Conservation (phyloP, 495 filamentous ascomycete species). For the Aspergillus indologenus region DNA sequence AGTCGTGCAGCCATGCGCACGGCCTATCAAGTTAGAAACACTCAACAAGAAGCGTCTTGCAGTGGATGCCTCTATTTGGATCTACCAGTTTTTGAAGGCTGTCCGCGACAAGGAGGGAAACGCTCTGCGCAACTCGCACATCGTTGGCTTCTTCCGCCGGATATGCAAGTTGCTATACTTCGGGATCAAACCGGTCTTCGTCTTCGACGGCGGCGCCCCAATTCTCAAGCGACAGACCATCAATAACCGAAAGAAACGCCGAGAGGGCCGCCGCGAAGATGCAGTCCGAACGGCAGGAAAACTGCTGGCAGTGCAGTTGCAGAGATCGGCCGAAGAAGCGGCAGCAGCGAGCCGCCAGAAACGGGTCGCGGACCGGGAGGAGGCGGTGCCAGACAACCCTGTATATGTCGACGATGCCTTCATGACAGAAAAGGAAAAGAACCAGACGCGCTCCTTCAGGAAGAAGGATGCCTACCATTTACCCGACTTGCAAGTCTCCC, state of each 20-base stretch:
- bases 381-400: constrained; percentile 66
- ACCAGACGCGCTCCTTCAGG: constrained; percentile 71
- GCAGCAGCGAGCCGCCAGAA: constrained; percentile 59
- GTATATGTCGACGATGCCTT: constrained; percentile 87
- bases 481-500: constrained; percentile 70
- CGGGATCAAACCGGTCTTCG: constrained; percentile 95
- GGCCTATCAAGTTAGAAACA: constrained; percentile 84
- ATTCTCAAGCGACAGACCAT: constrained; percentile 90
- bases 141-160: constrained; percentile 95
- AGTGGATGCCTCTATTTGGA: constrained; percentile 98
- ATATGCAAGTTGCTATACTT: constrained; percentile 97
- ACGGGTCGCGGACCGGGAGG: constrained; percentile 48
- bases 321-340: constrained; percentile 81
- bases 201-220: constrained; percentile 95
- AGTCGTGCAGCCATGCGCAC: constrained; percentile 84
- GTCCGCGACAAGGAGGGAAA: constrained; percentile 98
- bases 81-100: constrained; percentile 98
- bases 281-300: constrained; percentile 85
- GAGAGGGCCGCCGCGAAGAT: constrained; percentile 91
- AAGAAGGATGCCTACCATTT: constrained; percentile 95
- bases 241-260: constrained; percentile 66
- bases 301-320: constrained; percentile 88
- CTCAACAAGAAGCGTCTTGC: constrained; percentile 93
- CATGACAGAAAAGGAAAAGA: constrained; percentile 74
- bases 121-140: constrained; percentile 87